Conservation (phyloP, 352 stramenopile genomes). For the Pythium sukuiense region DNA sequence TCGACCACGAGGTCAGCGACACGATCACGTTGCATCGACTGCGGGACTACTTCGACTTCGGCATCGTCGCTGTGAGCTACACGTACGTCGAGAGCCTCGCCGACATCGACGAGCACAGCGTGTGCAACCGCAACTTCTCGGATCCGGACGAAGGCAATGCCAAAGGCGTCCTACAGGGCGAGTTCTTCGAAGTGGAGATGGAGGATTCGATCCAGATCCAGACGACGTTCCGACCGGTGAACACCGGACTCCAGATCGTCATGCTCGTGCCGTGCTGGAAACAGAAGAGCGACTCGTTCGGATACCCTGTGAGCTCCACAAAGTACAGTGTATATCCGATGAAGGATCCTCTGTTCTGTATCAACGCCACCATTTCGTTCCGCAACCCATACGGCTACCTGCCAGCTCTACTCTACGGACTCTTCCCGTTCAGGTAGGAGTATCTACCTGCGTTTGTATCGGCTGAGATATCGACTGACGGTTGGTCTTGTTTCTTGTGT, state of each 20-base stretch:
- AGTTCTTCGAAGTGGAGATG: slow-evolving; percentile 53
- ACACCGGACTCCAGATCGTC: slow-evolving; percentile 62
- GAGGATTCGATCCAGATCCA: slow-evolving; percentile 41
- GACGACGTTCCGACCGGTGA: slow-evolving; percentile 49
- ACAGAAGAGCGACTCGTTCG: slow-evolving; percentile 77
- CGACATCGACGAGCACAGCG: slow-evolving; percentile 51
- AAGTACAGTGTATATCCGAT: slow-evolving; percentile 75
- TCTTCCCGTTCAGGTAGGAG: slow-evolving; percentile 83
- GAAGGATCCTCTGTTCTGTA: slow-evolving; percentile 60
- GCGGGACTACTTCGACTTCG: slow-evolving; percentile 82
- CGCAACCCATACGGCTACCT: slow-evolving; percentile 84
- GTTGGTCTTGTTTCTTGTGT: slow-evolving; percentile 13
- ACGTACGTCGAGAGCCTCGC: slow-evolving; percentile 38
- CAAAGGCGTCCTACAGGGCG: slow-evolving; percentile 47
- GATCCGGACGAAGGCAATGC: slow-evolving; percentile 36
- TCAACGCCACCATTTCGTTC: slow-evolving; percentile 70
- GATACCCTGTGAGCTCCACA: slow-evolving; percentile 72
- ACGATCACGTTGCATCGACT: slow-evolving; percentile 68
- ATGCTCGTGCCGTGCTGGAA: slow-evolving; percentile 80
- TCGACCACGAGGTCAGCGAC: slow-evolving; percentile 57
- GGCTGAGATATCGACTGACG: neutral
- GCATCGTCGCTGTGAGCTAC: slow-evolving; percentile 63
- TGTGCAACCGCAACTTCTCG: slow-evolving; percentile 71
- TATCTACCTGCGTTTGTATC: too few relatives aligned
- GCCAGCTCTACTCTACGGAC: slow-evolving; percentile 71